These are phyloP conservation scores for Syncephalastrum sp. DNA, from an alignment of 371 early-diverging fungal species.

Conservation along the genomic window DNA sequence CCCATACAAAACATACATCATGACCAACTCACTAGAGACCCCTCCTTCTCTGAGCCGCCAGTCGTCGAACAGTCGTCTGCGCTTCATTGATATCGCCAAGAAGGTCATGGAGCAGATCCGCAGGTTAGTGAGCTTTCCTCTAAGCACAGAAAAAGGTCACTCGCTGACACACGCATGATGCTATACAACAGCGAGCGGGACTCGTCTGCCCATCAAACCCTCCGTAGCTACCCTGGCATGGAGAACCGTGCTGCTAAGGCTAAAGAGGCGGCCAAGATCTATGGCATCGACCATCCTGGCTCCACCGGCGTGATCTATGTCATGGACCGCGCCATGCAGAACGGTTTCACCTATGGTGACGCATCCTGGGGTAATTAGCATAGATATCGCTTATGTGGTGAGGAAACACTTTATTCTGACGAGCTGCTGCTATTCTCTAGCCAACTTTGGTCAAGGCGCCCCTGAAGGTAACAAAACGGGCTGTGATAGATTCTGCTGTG, in stretches of 20 bases:
- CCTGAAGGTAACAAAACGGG: slow-evolving; percentile 40
- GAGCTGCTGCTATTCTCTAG: slow-evolving; percentile 10
- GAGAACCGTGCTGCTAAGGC: slow-evolving; percentile 8
- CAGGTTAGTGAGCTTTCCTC: slow-evolving; percentile 6
- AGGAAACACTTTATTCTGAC: background rate
- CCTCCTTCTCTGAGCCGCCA: no score
- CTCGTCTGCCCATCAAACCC: slow-evolving; percentile 20
- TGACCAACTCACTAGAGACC: background rate
- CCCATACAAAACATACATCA: slow-evolving; percentile 11
- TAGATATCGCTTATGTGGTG: background rate
- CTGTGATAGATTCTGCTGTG: background rate
- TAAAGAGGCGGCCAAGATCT: slow-evolving; percentile 11
- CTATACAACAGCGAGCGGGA: slow-evolving; percentile 16
- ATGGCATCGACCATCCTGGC: slow-evolving; percentile 43
- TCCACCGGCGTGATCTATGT: slow-evolving; percentile 53
- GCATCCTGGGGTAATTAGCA: slow-evolving; percentile 31
- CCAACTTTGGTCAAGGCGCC: slow-evolving; percentile 58
- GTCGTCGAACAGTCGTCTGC: background rate
- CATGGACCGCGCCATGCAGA: slow-evolving; percentile 46
- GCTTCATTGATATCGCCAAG: slow-evolving; percentile 28
- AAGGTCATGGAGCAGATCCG: slow-evolving; percentile 27
- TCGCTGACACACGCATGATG: background rate
- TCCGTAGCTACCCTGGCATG: slow-evolving; percentile 26
- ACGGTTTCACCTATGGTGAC: slow-evolving; percentile 43
- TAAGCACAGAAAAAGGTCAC: background rate